Base-by-base conservation (phyloP, 805 yeast genomes). In the Yamadazyma kitorensis region DNA sequence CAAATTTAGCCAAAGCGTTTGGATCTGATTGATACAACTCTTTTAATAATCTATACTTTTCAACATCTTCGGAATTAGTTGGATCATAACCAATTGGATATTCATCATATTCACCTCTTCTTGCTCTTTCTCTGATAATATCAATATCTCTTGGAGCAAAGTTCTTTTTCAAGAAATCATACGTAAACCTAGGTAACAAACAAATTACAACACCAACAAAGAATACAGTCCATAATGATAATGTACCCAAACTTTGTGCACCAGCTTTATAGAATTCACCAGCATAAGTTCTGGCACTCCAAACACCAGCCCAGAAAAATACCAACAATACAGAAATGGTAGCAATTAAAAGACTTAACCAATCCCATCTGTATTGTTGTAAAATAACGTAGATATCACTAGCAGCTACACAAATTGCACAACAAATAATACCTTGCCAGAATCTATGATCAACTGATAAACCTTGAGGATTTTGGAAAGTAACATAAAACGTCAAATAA, bases 231-330 rank as follows among this genome's bases (percentile, higher is more conserved):
- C 94, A 85, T 52, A 78, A 80, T 4, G 74, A 51, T 21, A 71
- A 62, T 5, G 80, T 59, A 13, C 88, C 86, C 45, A 78, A 78
- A 21, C 72, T 68, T 47, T 79, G 76, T 2, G 76, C 55, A 2
- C 84, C 93, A 16, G 82, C 76, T 39, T 72, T 68, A 57, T 76
- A 85, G 47, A 80, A 80, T 48, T 78, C 84, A 8, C 65, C 68
- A 6, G 85, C 70, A 36, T 63, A 57, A 2, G 59, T 41, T 17
- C 72, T 55, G 4, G 77, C 58, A 19, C 87, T 74, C 82, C 89
- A 85, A 15, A 79, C 74, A n/a, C 91, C 89, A 4, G 86, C 76
- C 94, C 94, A 85, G 52, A 78, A 74, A 47, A 72, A 82, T 12
- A 83, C 67, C 27, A 83, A 45, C 41, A 80, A 52, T 34, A 70